Evolutionary conservation across 2,329 filamentous ascomycete genomes (phyloP).

Genomic region (Chaetothyriales sp.): DNA sequence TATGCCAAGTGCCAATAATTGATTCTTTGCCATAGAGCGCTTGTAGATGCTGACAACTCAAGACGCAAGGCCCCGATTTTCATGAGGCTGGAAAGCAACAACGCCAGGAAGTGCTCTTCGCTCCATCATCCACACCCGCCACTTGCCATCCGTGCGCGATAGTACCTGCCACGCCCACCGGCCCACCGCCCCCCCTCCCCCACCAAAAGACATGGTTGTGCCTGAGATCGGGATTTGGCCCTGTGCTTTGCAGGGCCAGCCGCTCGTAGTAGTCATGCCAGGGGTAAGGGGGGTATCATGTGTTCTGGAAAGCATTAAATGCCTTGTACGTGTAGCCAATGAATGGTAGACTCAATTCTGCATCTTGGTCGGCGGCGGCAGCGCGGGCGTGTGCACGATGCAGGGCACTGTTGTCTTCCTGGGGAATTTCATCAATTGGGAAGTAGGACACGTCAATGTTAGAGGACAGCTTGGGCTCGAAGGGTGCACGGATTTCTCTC

Average conservation of each 20-base stretch:
- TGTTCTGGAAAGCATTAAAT: constrained; percentile 54
- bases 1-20: background rate
- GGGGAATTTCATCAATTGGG: constrained; percentile 95
- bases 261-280: background rate
- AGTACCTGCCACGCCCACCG: background rate
- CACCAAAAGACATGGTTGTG: background rate
- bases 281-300: constrained; percentile 3
- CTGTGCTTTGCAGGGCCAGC: background rate
- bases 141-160: background rate
- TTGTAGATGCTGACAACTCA: background rate
- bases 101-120: background rate
- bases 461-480: constrained; percentile 83
- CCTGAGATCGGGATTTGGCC: background rate
- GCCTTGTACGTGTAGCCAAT: constrained; percentile 97
- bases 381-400: constrained; percentile 72
- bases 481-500: constrained; percentile 83
- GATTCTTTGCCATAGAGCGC: background rate
- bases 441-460: constrained; percentile 97
- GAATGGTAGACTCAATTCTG: constrained; percentile 91
- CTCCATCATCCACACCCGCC: background rate
- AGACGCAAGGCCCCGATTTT: background rate
- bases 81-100: background rate
- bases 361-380: constrained; percentile 61
- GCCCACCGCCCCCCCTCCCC: too few species aligned
- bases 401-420: constrained; percentile 81